Base-by-base conservation (phyloP, 225 moss, liverwort and hornwort species). In the Neckera pumila region DNA sequence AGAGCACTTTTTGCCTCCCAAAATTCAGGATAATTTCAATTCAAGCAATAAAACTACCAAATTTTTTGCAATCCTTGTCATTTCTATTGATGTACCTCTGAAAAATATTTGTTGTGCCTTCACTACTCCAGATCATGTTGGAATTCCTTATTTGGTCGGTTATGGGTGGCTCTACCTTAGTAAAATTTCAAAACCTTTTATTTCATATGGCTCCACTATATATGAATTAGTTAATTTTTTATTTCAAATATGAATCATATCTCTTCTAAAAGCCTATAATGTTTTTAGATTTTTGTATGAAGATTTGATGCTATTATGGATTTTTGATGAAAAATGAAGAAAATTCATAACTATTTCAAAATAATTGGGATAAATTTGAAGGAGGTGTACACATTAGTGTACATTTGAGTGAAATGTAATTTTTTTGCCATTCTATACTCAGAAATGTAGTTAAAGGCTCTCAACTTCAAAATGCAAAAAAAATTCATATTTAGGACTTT, bases 221-320 rank as follows among this genome's bases (percentile, higher is more conserved):
- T 19, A 33, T 51, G 3, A 33, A 28, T 17, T 72, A 43, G 2
- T 21, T 51, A 51, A 20, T 20, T 20, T 47, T 71, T 10, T 10
- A 11, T 17, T 75, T 76, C 33, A 51, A 76, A 49, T 7, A 49
- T 20, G 2, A 31, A 34, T 51, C 2, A 51, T 51, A 34, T 13
- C 0, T 51, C 11, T 33, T 34, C 21, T 33, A 8, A 0, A 21
- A 76, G 49, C 2, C 12, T 75, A 12, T 4, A 12, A 0, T 47
- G 12, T 12, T 47, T 12, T 19, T 31, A 49, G 31, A 74, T 31
- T 49, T 49, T 31, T 49, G 0, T 3, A 0, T 45, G 2, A 72
- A 72, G 28, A 43, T 17, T 21, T 27, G 6, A 73, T 10, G 45
- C 30, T 6, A 73, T 5, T 17, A 45, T 28, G 17, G 45, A 15